phyloP scores from a whole-genome alignment of 768 basidiomycete genomes.

The Boletus coccyginus region DNA sequence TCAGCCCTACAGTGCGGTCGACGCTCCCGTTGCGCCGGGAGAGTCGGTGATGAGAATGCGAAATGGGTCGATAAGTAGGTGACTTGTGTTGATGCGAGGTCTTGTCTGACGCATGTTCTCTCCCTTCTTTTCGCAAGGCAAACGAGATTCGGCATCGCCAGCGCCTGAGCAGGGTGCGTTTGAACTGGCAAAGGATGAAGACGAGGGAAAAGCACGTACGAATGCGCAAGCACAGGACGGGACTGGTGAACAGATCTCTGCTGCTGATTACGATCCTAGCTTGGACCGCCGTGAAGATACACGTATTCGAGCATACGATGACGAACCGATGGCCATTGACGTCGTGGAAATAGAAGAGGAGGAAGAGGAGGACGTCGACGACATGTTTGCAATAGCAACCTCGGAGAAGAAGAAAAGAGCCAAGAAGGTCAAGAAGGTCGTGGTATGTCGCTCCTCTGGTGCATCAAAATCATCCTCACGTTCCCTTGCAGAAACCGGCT shows the following conservation, averaged over 20 bases:
- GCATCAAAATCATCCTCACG: no score
- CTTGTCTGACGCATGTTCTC: neutral
- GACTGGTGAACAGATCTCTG: constrained; percentile 70
- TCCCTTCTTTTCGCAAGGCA: constrained; percentile 32
- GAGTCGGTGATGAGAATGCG: constrained; percentile 3
- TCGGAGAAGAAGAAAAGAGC: no score
- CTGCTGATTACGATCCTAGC: constrained; percentile 90
- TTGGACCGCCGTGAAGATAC: constrained; percentile 85
- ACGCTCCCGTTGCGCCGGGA: constrained; percentile 28
- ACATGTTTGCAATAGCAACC: constrained; percentile 83
- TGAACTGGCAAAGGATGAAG: constrained; percentile 63
- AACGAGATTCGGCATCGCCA: constrained; percentile 53
- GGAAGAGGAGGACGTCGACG: constrained; percentile 86
- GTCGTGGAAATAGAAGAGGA: constrained; percentile 52
- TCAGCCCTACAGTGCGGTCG: constrained; percentile 49
- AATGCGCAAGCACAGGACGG: constrained; percentile 45
- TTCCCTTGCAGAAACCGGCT: no score
- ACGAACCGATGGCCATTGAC: constrained; percentile 37
- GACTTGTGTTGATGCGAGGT: neutral
- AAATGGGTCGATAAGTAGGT: constrained; percentile 26
- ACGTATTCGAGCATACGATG: constrained; percentile 55
- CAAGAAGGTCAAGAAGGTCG: no score
- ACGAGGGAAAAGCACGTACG: constrained; percentile 46
- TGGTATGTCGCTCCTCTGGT: no score
- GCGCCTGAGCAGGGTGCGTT: constrained; percentile 61